These are phyloP conservation scores for Podaxis rugospora DNA, from an alignment of 768 basidiomycete species.

Conservation along the genomic window DNA sequence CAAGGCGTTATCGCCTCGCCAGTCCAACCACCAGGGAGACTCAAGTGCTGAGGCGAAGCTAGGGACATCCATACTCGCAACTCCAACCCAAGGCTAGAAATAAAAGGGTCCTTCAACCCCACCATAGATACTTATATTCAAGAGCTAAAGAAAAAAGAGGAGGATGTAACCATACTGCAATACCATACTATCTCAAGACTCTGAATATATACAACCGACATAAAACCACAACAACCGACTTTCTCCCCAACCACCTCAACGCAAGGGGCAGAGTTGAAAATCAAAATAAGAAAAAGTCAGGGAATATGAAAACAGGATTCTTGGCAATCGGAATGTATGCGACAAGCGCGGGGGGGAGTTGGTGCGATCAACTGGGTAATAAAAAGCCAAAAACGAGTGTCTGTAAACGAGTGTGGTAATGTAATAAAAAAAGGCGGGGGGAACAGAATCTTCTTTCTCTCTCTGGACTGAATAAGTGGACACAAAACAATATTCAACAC, in stretches of 20 bases:
- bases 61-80: no score
- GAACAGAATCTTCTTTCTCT: neutral
- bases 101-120: no score
- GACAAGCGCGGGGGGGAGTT: neutral
- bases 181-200: neutral
- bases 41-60: no score
- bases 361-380: no score
- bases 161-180: neutral
- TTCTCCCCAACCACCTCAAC: neutral
- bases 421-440: neutral
- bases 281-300: neutral
- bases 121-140: constrained; percentile 1
- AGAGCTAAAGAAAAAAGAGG: constrained; percentile 1
- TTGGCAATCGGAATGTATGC: neutral
- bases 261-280: neutral
- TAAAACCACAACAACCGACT: neutral
- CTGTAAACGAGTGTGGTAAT: constrained; percentile 2
- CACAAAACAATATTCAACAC: no score
- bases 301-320: neutral
- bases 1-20: neutral
- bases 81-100: no score
- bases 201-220: neutral
- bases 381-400: neutral
- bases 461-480: neutral
- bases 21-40: no score